A percentile compares a stretch with the other conserved stretches of the same genome.
These are phyloP conservation scores for Pythium insidiosum DNA, from an alignment of 352 stramenopile species.

Conservation along the genomic window DNA sequence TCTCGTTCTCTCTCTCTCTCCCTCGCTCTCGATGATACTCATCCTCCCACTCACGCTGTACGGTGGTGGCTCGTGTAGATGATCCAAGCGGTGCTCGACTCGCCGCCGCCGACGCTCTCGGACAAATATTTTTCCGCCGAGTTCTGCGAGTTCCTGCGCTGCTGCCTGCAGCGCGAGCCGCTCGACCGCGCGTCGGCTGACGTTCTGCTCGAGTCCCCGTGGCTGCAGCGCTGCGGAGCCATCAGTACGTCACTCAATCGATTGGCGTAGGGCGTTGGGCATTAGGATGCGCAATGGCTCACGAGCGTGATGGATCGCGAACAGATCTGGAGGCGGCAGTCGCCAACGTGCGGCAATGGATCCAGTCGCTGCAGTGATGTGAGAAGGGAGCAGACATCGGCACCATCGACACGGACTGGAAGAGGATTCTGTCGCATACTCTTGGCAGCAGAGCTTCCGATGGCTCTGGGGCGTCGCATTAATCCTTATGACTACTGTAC, in stretches of 20 bases:
- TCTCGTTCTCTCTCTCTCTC: no score
- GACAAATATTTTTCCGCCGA: slow-evolving; percentile 59
- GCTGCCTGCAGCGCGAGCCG: slow-evolving; percentile 62
- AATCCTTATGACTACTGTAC: no score
- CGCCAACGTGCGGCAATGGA: slow-evolving; percentile 59
- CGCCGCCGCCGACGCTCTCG: slow-evolving; percentile 56
- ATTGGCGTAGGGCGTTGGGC: no score
- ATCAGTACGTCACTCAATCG: slow-evolving; percentile 39
- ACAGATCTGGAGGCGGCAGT: slow-evolving; percentile 26
- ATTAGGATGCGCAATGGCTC: no score
- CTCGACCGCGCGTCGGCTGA: slow-evolving; percentile 52
- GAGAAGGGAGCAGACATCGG: no score
- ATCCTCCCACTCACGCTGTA: no score
- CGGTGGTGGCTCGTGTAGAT: slow-evolving; percentile 31
- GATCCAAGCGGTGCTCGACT: slow-evolving; percentile 72
- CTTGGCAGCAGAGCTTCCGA: no score
- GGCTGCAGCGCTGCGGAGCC: slow-evolving; percentile 54
- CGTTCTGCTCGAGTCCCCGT: slow-evolving; percentile 58
- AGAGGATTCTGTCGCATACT: no score
- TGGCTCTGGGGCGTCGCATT: no score
- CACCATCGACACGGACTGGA: no score
- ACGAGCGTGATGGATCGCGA: neutral
- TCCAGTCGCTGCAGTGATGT: slow-evolving; percentile 63
- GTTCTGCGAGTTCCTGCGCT: slow-evolving; percentile 60
- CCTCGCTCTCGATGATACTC: no score